These are phyloP conservation scores for Tolypocladium amazonense DNA, from an alignment of 2,329 filamentous ascomycete species.

Conservation along the genomic window DNA sequence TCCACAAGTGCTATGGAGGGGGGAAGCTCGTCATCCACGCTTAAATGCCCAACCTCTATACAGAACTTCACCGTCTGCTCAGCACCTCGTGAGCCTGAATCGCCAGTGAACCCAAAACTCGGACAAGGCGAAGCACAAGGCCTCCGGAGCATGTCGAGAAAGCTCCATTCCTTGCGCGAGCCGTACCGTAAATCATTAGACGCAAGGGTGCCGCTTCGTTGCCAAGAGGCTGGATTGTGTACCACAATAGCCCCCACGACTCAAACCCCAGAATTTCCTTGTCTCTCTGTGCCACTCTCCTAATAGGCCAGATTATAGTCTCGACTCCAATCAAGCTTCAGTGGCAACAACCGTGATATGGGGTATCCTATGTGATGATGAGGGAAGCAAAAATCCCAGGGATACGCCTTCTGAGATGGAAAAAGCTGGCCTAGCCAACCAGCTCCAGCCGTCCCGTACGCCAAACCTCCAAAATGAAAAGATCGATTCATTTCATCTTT, in stretches of 20 bases:
- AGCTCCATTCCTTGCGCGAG: neutral
- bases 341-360: conserved; percentile 1
- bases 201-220: neutral
- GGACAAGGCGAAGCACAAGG: neutral
- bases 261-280: neutral
- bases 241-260: neutral
- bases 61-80: neutral
- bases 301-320: neutral
- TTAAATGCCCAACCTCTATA: neutral
- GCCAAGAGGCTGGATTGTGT: neutral
- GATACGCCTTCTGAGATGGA: neutral
- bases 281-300: neutral
- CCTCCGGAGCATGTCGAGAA: neutral
- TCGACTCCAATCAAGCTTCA: conserved; percentile 2
- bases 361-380: conserved; percentile 3
- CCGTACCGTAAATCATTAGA: neutral
- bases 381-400: neutral
- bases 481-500: conserved; percentile 26
- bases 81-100: neutral
- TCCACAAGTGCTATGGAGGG: neutral
- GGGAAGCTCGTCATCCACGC: neutral
- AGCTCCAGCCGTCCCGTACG: neutral
- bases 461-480: neutral
- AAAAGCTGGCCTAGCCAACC: neutral
- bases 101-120: too few species aligned